Evolutionary conservation across 805 yeast genomes (phyloP).

Genomic region (Wickerhamiella occidentalis): DNA sequence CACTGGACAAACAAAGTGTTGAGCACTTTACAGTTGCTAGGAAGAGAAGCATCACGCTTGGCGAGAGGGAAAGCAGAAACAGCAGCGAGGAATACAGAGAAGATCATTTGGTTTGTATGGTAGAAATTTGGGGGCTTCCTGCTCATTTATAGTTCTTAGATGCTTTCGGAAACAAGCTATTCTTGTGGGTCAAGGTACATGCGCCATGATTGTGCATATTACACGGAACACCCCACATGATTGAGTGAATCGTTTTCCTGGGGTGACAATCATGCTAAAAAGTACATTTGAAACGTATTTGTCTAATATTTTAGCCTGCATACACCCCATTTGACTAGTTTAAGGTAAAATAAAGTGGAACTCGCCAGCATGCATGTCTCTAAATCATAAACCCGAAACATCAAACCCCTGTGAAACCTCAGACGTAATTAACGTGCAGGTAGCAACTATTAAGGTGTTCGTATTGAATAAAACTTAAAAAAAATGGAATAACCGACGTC

Average conservation of each 20-base stretch:
- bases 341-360: not conserved
- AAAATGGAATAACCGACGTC: no score
- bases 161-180: not conserved
- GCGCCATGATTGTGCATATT: not conserved
- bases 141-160: not conserved
- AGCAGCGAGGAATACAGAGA: conserved; percentile 2
- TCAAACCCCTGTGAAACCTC: not conserved
- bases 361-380: not conserved
- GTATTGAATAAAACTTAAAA: no score
- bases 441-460: not conserved
- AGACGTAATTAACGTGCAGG: conserved; percentile 4
- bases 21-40: conserved; percentile 5
- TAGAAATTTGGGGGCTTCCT: not conserved
- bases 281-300: not conserved
- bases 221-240: not conserved
- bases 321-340: not conserved
- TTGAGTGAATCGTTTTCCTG: not conserved
- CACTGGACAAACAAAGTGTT: conserved; percentile 3
- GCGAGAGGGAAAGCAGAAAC: not conserved
- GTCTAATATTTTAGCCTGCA: not conserved
- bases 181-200: not conserved
- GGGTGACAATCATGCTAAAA: not conserved
- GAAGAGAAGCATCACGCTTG: not conserved
- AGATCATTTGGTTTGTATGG: not conserved
- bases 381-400: not conserved